These are phyloP conservation scores for Blastosporella zonata DNA, from an alignment of 1,284 basidiomycete species.

Conservation along the genomic window DNA sequence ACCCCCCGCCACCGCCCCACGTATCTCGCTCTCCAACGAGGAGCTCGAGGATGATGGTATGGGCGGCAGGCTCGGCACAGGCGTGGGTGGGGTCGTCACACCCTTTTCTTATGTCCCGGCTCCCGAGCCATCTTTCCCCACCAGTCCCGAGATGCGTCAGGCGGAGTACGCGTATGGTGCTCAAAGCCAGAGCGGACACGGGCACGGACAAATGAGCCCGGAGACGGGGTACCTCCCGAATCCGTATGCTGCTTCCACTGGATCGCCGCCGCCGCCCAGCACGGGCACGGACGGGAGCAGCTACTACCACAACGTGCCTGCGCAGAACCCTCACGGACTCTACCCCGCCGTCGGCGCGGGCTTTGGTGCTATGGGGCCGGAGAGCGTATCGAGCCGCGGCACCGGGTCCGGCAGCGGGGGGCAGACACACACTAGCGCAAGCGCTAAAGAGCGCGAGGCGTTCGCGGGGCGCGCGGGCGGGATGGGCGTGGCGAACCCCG, in stretches of 20 bases:
- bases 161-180: neutral
- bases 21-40: slow-evolving; percentile 3
- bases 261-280: neutral
- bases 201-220: neutral
- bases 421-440: neutral
- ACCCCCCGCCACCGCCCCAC: slow-evolving; percentile 22
- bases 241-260: neutral
- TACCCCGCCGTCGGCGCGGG: neutral
- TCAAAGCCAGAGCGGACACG: neutral
- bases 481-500: slow-evolving; percentile 24
- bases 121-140: neutral
- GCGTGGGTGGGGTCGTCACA: slow-evolving; percentile 34
- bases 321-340: neutral
- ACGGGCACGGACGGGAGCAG: neutral
- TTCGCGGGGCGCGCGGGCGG: slow-evolving; percentile 2
- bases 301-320: neutral
- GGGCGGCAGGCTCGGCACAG: slow-evolving; percentile 33
- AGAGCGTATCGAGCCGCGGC: slow-evolving; percentile 6
- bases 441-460: slow-evolving; percentile 29
- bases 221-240: neutral
- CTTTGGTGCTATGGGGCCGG: no score
- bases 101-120: slow-evolving; percentile 29
- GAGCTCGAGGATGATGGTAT: slow-evolving; percentile 32
- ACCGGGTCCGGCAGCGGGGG: neutral
- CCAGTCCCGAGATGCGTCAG: slow-evolving; percentile 4